Evolutionary conservation across 208 protist species (phyloP), one percentile per base, ranked within the genome.

Genomic region (Endotrypanum monterogeii): DNA sequence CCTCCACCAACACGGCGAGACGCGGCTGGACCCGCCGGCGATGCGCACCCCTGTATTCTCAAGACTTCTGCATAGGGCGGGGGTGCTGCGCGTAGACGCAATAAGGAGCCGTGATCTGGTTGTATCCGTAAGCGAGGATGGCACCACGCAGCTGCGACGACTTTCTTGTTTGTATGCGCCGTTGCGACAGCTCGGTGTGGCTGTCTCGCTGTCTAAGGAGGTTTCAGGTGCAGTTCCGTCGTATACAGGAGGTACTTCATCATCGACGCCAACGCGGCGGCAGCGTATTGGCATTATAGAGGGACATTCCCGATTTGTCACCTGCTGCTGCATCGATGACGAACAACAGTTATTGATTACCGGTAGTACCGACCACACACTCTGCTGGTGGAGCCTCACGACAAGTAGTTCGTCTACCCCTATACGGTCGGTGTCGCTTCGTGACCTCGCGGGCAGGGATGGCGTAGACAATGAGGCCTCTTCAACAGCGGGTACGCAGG

Each of bases 81-180:
- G 83, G 37, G 91, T 97, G 66, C 82, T 83, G 32, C 44, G 44
- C 48, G 90, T 97, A 55, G 71, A 89, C 12, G 68, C 90, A 16
- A 78, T 84, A 37, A 86, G 87, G 51, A 14, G 46, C 35, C 56
- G 82, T 37, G 85, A 95, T 57, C 46, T 94, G 61, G 25, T 95
- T 16, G 76, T 95, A 44, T 93, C 89, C 25, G 79, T 82, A 30
- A 89, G 91, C 68, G 85, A 93, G 44, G 91, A 97, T 65, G 85
- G 85, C 44, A 92, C 85, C 35, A 80, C 94, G 4, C 73, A 79
- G 66, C 71, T 97, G 16, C 87, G 89, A 44, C 80, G 82, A 25
- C 79, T 94, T 41, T 80, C 83, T 12, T 83, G 85, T 0, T 70
- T 97, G 12, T 73, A 91, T 35, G 79, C 81, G 48, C 89, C 92